Conservation (phyloP, 768 basidiomycete species). For the Leccinum sublutescens region DNA sequence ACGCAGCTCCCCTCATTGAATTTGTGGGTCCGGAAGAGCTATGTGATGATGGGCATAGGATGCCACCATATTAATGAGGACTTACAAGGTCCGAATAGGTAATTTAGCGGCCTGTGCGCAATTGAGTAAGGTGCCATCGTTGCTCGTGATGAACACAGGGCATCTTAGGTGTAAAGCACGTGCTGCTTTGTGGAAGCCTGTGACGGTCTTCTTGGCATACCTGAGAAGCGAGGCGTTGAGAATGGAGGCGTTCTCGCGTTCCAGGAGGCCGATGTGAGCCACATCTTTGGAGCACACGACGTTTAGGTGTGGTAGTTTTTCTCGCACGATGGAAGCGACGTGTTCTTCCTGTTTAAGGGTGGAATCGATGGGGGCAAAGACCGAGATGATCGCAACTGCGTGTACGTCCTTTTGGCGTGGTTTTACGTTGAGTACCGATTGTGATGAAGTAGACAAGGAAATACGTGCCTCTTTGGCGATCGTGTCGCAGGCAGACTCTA, state of each 20-base stretch:
- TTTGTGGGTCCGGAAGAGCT: conserved; percentile 59
- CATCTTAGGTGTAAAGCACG: conserved; percentile 45
- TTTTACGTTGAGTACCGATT: conserved; percentile 6
- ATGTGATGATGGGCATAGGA: conserved; percentile 7
- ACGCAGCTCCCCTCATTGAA: conserved; percentile 68
- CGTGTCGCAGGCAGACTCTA: conserved; percentile 41
- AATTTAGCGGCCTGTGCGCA: conserved; percentile 50
- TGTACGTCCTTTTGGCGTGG: conserved; percentile 19
- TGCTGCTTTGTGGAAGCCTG: conserved; percentile 52
- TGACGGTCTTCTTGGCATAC: conserved; percentile 56
- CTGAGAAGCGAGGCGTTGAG: conserved; percentile 62
- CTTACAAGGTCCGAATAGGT: conserved; percentile 57
- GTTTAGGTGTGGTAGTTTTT: conserved; percentile 40
- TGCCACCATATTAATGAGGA: conserved; percentile 17
- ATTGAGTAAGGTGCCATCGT: conserved; percentile 54
- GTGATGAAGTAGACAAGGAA: neutral
- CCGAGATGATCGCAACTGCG: conserved; percentile 44
- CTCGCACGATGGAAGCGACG: conserved; percentile 42
- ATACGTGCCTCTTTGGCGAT: conserved; percentile 35
- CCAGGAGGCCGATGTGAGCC: conserved; percentile 56
- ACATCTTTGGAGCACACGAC: conserved; percentile 57
- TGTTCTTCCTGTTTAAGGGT: conserved; percentile 45
- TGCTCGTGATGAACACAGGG: conserved; percentile 57
- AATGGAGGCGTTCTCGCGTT: conserved; percentile 67
- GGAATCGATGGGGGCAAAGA: conserved; percentile 49